Evolutionary conservation across 2,329 filamentous ascomycete genomes (phyloP).

Genomic region (Phialocephala subalpina): DNA sequence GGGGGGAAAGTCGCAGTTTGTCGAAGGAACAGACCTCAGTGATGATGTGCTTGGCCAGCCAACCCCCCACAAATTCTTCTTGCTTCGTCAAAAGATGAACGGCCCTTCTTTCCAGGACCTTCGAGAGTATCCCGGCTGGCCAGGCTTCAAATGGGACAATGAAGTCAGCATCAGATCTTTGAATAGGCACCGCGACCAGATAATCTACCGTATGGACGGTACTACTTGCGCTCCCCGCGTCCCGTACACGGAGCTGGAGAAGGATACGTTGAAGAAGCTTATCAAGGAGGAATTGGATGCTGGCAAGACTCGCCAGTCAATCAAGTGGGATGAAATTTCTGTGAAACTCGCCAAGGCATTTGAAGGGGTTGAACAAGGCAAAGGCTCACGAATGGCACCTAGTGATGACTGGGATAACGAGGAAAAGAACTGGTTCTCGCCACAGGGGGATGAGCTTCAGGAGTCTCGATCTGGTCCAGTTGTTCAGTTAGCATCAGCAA

Average conservation of each 20-base stretch:
- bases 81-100: constrained; percentile 13
- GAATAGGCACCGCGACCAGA: constrained; percentile 22
- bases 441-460: background rate
- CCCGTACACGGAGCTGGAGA: constrained; percentile 21
- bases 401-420: background rate
- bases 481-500: no score
- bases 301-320: constrained; percentile 9
- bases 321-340: constrained; percentile 18
- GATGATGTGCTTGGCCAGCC: constrained; percentile 7
- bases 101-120: constrained; percentile 12
- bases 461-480: no score
- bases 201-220: constrained; percentile 5
- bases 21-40: constrained; percentile 14
- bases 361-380: background rate
- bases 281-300: background rate
- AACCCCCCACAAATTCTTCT: constrained; percentile 27
- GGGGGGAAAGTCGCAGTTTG: constrained; percentile 23
- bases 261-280: constrained; percentile 8
- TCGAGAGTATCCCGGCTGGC: constrained; percentile 18
- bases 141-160: constrained; percentile 24
- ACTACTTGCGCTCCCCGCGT: background rate
- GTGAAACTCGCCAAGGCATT: background rate
- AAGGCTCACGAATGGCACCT: constrained; percentile 12
- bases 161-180: constrained; percentile 1
- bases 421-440: background rate